Evolutionary conservation across 179 eudicot genomes (phyloP).

Genomic region (Drosera spatulata): DNA sequence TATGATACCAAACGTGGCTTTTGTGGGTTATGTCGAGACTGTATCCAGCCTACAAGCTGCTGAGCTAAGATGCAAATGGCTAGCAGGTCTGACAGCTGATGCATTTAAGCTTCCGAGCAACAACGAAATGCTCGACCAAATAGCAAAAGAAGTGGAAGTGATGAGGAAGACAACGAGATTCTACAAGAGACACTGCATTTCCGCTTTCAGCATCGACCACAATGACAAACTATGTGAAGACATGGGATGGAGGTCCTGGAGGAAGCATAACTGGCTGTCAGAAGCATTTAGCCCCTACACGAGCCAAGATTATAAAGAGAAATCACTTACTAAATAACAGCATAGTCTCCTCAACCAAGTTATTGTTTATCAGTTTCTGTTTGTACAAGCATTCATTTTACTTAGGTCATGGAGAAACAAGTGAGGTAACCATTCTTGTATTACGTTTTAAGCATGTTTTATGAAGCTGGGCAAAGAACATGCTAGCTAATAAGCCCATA

Average conservation of each 20-base stretch:
- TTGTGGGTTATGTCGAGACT: constrained; percentile 78
- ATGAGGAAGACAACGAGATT: constrained; percentile 76
- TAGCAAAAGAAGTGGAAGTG: constrained; percentile 50
- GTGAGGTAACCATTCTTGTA: too few relatives aligned
- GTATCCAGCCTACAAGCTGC: constrained; percentile 90
- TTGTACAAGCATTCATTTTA: too few relatives aligned
- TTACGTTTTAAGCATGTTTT: too few relatives aligned
- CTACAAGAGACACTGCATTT: constrained; percentile 82
- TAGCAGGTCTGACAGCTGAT: constrained; percentile 39
- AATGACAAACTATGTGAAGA: constrained; percentile 76
- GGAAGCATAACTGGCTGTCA: constrained; percentile 67
- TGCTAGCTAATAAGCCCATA: too few relatives aligned
- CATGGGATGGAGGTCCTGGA: constrained; percentile 87
- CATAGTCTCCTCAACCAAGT: too few relatives aligned
- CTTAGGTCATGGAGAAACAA: too few relatives aligned
- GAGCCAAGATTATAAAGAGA: constrained; percentile 56
- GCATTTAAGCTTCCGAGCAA: constrained; percentile 66
- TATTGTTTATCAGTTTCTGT: too few relatives aligned
- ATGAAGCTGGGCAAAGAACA: too few relatives aligned
- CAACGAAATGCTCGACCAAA: constrained; percentile 57
- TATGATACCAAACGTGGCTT: constrained; percentile 85
- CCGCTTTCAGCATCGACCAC: constrained; percentile 81
- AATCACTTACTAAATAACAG: neutral
- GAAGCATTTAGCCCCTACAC: constrained; percentile 84
- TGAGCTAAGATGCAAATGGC: constrained; percentile 82